Conservation (phyloP, 1,284 basidiomycete species). For the Exobasidium rhododendri region DNA sequence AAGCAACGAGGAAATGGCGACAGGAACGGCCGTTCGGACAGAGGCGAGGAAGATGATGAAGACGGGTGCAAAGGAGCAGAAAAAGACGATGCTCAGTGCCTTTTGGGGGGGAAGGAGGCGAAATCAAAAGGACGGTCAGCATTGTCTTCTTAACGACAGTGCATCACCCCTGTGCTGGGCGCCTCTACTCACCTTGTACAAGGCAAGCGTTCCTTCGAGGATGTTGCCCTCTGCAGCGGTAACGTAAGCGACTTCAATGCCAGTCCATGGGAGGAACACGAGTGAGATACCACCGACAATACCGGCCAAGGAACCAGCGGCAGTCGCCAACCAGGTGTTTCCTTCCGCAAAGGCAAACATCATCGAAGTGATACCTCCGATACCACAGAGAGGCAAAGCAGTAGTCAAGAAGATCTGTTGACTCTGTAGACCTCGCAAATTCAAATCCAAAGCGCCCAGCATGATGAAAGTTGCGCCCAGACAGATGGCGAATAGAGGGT, state of each 20-base stretch:
- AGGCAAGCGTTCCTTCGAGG: conserved; percentile 16
- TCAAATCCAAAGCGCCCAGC: conserved; percentile 24
- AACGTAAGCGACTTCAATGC: conserved; percentile 21
- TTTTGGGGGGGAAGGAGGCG: conserved; percentile 11
- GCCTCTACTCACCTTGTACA: too few relatives aligned
- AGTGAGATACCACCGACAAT: conserved; percentile 25
- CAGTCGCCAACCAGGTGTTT: conserved; percentile 32
- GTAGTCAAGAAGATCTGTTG: conserved; percentile 19
- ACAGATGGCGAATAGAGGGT: conserved; percentile 27
- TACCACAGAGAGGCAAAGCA: conserved; percentile 30
- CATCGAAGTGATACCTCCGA: conserved; percentile 27
- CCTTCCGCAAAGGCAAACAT: conserved; percentile 39
- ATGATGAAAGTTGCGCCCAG: conserved; percentile 30
- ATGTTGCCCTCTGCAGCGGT: conserved; percentile 16
- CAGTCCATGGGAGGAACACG: conserved; percentile 40
- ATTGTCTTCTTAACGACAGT: too few relatives aligned
- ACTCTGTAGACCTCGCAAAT: background rate
- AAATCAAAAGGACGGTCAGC: too few relatives aligned
- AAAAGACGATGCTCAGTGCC: conserved; percentile 25
- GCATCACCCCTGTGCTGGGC: too few relatives aligned
- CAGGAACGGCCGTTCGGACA: conserved; percentile 25
- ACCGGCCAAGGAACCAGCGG: conserved; percentile 24
- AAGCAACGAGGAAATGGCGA: conserved; percentile 20
- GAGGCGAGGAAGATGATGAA: conserved; percentile 34
- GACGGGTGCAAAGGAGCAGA: conserved; percentile 35